phyloP scores from a whole-genome alignment of 805 yeast genomes.

The Metschnikowia picachoensis region DNA sequence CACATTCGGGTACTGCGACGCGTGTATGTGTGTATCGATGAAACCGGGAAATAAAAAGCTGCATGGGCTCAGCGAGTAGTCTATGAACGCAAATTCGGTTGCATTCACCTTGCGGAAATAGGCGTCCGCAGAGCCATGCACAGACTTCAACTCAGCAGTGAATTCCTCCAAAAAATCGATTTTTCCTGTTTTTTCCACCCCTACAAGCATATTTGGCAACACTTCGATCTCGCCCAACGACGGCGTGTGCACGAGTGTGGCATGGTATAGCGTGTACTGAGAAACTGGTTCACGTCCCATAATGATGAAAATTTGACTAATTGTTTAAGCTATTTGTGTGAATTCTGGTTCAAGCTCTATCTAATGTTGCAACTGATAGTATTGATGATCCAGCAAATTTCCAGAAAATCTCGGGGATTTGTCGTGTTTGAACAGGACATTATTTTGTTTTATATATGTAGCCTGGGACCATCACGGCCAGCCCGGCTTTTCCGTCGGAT shows the following conservation, averaged over 20 bases:
- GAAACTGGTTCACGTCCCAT: too few relatives aligned
- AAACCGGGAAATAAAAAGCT: constrained; percentile 61
- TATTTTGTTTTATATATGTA: too few relatives aligned
- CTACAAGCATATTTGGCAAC: constrained; percentile 52
- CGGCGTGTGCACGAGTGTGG: constrained; percentile 75
- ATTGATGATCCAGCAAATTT: too few relatives aligned
- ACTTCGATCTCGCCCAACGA: constrained; percentile 53
- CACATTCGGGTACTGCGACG: constrained; percentile 42
- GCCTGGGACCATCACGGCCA: too few relatives aligned
- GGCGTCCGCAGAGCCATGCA: constrained; percentile 14
- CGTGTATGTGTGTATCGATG: constrained; percentile 44
- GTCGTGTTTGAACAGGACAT: too few relatives aligned
- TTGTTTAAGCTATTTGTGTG: too few relatives aligned
- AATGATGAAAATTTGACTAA: too few relatives aligned
- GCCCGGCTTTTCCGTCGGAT: not conserved
- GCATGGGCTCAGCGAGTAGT: constrained; percentile 32
- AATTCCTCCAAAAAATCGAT: constrained; percentile 39
- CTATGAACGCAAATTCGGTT: constrained; percentile 15
- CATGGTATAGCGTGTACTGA: constrained; percentile 50
- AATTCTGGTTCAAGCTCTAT: too few relatives aligned
- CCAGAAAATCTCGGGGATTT: too few relatives aligned
- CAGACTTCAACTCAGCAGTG: constrained; percentile 9
- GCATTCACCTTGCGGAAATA: constrained; percentile 15
- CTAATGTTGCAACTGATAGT: too few relatives aligned
- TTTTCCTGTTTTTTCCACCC: constrained; percentile 50